Evolutionary conservation across 108 stramenopile genomes (phyloP), one percentile per base, ranked within the genome.

Genomic region (Pseudonitzschia delicatissima): DNA sequence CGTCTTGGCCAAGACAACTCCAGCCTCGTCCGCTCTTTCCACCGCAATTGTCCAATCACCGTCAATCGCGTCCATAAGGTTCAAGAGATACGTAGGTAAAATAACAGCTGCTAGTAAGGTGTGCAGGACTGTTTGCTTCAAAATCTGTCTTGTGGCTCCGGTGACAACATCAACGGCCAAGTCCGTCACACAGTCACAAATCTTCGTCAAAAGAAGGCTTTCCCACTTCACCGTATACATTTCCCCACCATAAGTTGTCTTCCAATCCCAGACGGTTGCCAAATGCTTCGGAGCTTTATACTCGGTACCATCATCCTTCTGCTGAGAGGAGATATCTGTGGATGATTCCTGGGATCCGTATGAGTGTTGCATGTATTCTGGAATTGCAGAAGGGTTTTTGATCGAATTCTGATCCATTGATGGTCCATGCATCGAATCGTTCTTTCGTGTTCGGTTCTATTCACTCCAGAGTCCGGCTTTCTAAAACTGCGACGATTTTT

Each of bases 41-140:
- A 88, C 83, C 40, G 93, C 95, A 36, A 96, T 74, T 4, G 87
- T 85, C 95, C 96, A 98, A 2, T 94, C 81, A 32, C 88, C 88
- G 69, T 98, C 96, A 62, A 97, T 94, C 60, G 85, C 77, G 61
- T 93, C 80, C 23, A 89, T 87, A 17, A 86, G 89, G 36, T 77
- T 76, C 23, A 91, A 69, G n/a, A 95, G 67, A 21, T 86, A 81
- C 15, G 78, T 80, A 2, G 94, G 94, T 63, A 82, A 68, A 27
- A 90, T 83, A 26, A 95, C 72, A 8, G 90, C 90, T 23, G 94
- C 70, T 47, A 95, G 72, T 11, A 93, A 67, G 18, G 90, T 84
- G 28, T 82, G 79, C 25, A 95, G 66, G 42, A 85, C 87, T 12
- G 94, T 95, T 27, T 85, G 85, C 63, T 85, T 84, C 20, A 93